Conservation (phyloP, 176 grass and related monocot genomes). For the Pontederia crassipes region DNA sequence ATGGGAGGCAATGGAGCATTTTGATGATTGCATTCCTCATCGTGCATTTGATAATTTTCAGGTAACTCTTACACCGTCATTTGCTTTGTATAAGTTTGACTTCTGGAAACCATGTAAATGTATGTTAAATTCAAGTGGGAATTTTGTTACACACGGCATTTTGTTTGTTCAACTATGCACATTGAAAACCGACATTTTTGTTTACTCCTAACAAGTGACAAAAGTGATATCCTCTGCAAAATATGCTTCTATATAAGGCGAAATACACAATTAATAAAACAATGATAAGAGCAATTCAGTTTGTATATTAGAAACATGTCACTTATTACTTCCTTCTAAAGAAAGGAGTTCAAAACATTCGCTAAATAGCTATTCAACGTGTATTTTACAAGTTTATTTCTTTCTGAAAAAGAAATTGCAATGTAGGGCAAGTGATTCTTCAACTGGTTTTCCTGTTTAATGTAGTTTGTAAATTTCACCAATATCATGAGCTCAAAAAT, state of each 20-base stretch:
- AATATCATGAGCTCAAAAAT: slow-evolving; percentile 68
- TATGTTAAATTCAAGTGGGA: not conserved
- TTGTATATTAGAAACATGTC: too few relatives aligned
- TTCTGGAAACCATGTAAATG: not conserved
- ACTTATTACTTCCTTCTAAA: too few relatives aligned
- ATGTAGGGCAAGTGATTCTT: too few relatives aligned
- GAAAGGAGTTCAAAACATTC: too few relatives aligned
- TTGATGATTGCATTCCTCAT: slow-evolving; percentile 89
- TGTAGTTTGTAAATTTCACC: slow-evolving; percentile 96
- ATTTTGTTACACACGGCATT: not conserved
- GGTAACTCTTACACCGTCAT: slow-evolving; percentile 33
- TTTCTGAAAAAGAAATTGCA: not conserved
- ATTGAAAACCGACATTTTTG: too few relatives aligned
- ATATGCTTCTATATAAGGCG: too few relatives aligned
- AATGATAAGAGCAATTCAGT: too few relatives aligned
- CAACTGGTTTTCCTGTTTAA: not conserved
- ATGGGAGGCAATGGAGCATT: slow-evolving; percentile 87
- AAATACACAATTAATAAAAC: too few relatives aligned
- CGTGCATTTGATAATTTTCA: slow-evolving; percentile 95
- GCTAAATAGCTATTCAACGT: too few relatives aligned
- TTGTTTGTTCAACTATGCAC: not conserved
- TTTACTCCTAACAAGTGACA: too few relatives aligned
- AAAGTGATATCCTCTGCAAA: too few relatives aligned
- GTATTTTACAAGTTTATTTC: not conserved
- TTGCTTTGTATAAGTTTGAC: not conserved